Evolutionary conservation across 140 eudicot species (phyloP).

Genomic region (Flaveria floridana): DNA sequence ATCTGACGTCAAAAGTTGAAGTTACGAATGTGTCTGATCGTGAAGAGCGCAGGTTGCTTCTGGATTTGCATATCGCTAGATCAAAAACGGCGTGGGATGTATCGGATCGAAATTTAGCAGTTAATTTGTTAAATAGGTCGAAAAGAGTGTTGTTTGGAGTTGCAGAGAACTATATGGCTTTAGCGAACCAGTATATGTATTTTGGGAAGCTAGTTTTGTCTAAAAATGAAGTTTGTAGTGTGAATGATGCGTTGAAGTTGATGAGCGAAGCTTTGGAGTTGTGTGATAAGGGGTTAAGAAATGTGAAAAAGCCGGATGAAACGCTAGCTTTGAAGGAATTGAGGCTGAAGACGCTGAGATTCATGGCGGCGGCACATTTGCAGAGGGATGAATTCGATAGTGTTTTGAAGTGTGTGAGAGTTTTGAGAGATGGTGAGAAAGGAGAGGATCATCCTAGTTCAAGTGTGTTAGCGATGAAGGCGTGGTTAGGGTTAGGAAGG

Average conservation of each 20-base stretch:
- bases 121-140: constrained; percentile 61
- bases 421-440: constrained; percentile 61
- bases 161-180: constrained; percentile 47
- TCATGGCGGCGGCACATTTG: constrained; percentile 82
- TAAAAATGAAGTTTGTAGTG: constrained; percentile 40
- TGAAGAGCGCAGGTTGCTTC: constrained; percentile 63
- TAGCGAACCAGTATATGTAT: constrained; percentile 65
- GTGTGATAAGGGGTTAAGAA: constrained; percentile 76
- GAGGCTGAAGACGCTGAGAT: constrained; percentile 72
- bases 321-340: constrained; percentile 61
- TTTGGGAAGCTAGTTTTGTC: constrained; percentile 62
- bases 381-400: constrained; percentile 85
- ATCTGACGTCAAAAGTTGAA: constrained; percentile 56
- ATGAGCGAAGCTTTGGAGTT: constrained; percentile 85
- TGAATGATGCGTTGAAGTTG: constrained; percentile 65
- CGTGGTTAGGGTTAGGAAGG: constrained; percentile 90
- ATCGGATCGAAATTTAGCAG: constrained; percentile 53
- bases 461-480: constrained; percentile 97
- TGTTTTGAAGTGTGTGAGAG: constrained; percentile 89
- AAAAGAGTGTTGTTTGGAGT: constrained; percentile 52
- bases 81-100: constrained; percentile 80
- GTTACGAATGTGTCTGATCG: constrained; percentile 40
- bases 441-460: constrained; percentile 85
- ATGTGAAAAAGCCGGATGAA: constrained; percentile 69
- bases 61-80: constrained; percentile 69